phyloP scores from a whole-genome alignment of 192 early-diverging fungal species.

The Umbelopsis sp. region DNA sequence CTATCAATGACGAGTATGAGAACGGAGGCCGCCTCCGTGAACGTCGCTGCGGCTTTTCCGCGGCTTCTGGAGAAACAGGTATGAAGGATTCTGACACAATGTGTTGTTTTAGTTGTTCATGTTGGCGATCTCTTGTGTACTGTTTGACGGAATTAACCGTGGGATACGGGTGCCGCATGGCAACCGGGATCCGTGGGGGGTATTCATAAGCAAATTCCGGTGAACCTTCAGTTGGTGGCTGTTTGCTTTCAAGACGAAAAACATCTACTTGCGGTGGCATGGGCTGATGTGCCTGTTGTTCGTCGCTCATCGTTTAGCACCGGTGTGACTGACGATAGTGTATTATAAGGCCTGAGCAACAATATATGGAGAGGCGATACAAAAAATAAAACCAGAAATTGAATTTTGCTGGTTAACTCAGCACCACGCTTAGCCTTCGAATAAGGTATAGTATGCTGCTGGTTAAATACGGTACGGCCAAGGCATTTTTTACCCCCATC shows the following conservation, averaged over 20 bases:
- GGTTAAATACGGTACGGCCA: too few relatives aligned
- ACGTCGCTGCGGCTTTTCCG: conserved; percentile 4
- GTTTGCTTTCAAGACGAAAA: conserved; percentile 5
- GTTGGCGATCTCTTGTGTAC: conserved; percentile 28
- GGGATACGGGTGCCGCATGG: conserved; percentile 32
- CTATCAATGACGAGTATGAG: conserved; percentile 83
- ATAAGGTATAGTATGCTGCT: too few relatives aligned
- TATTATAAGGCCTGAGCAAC: too few relatives aligned
- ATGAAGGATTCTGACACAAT: conserved; percentile 44
- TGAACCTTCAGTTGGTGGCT: background rate
- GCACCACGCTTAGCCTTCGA: too few relatives aligned
- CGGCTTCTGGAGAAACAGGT: conserved; percentile 32
- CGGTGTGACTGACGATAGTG: too few relatives aligned
- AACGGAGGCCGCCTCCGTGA: conserved; percentile 62
- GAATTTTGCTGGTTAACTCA: too few relatives aligned
- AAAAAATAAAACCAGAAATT: too few relatives aligned
- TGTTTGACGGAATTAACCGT: conserved; percentile 28
- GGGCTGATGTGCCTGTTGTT: background rate
- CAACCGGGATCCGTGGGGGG: conserved; percentile 38
- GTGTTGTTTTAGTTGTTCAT: conserved; percentile 32
- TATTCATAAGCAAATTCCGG: conserved; percentile 13
- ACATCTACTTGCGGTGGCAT: conserved; percentile 2
- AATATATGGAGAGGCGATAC: too few relatives aligned
- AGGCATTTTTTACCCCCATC: too few relatives aligned
- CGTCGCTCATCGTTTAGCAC: too few relatives aligned